Percentiles rank a stretch among this genome's conserved stretches.
phyloP scores from a whole-genome alignment of 83 land plant species.

The Thuja plicata region DNA sequence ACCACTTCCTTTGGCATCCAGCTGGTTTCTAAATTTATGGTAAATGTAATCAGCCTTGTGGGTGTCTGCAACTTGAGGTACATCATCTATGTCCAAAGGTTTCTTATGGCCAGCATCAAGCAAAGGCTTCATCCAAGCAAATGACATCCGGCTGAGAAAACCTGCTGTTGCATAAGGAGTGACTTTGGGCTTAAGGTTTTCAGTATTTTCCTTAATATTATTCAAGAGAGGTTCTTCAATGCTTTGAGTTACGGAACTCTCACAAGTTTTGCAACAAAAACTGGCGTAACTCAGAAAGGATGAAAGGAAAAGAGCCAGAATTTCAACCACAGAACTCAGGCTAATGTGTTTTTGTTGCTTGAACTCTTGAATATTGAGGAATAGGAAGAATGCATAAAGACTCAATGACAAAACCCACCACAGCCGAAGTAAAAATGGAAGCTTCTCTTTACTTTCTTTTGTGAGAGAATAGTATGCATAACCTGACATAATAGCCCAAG shows the following conservation, averaged over 20 bases:
- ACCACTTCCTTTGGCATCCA: background rate
- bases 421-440: conserved; percentile 12
- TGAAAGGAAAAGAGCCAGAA: conserved; percentile 21
- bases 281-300: conserved; percentile 30
- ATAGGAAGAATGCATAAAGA: conserved; percentile 25
- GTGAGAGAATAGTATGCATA: background rate
- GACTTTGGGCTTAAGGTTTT: background rate
- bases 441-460: conserved; percentile 10
- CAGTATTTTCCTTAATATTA: conserved; percentile 11
- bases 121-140: conserved; percentile 71
- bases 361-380: conserved; percentile 18
- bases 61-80: conserved; percentile 45
- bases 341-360: background rate
- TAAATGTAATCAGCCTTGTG: conserved; percentile 38
- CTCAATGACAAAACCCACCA: conserved; percentile 45
- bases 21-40: conserved; percentile 23
- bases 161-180: conserved; percentile 38
- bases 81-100: conserved; percentile 55
- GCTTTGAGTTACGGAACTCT: background rate
- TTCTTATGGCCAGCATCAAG: conserved; percentile 52
- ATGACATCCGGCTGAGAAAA: conserved; percentile 49
- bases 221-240: conserved; percentile 46
- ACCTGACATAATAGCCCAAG: background rate
- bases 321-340: conserved; percentile 13
- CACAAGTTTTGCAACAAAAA: conserved; percentile 16